A percentile compares a stretch with the other conserved stretches of the same genome.
phyloP scores from a whole-genome alignment of 2,329 filamentous ascomycete genomes.

The Fusarium napiforme region DNA sequence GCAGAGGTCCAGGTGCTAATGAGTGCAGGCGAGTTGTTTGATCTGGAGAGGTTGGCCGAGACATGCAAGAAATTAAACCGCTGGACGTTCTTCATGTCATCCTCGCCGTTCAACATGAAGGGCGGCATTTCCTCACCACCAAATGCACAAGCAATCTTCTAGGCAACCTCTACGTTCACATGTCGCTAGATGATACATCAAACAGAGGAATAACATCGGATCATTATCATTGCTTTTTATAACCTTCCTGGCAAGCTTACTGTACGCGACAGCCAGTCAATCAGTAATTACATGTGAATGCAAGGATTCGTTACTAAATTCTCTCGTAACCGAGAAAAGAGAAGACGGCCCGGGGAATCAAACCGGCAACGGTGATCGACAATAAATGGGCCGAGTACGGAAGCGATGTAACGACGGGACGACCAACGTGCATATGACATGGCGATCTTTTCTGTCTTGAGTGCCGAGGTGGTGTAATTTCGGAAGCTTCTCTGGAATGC shows the following conservation, averaged over 20 bases:
- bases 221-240: not conserved
- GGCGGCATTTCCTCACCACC: constrained; percentile 27
- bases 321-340: not conserved
- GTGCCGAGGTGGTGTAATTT: constrained; percentile 4
- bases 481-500: not conserved
- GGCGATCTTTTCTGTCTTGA: not conserved
- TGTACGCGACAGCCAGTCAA: not conserved
- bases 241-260: not conserved
- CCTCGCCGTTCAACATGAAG: constrained; percentile 55
- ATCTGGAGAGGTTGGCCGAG: constrained; percentile 51
- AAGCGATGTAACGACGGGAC: not conserved
- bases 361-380: constrained; percentile 3
- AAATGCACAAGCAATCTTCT: constrained; percentile 32
- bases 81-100: constrained; percentile 62
- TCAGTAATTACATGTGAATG: not conserved
- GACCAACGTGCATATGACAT: not conserved
- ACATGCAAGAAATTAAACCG: constrained; percentile 63
- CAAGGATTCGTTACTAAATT: not conserved
- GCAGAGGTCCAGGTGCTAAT: not conserved
- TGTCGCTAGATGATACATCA: too few species aligned
- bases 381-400: not conserved
- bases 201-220: not conserved
- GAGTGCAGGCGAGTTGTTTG: constrained; percentile 49
- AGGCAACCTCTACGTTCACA: not conserved
- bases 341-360: not conserved